Percentiles rank a stretch among this genome's conserved stretches.
Conservation (phyloP, 331 rosid genomes). For the Malus hybrid region DNA sequence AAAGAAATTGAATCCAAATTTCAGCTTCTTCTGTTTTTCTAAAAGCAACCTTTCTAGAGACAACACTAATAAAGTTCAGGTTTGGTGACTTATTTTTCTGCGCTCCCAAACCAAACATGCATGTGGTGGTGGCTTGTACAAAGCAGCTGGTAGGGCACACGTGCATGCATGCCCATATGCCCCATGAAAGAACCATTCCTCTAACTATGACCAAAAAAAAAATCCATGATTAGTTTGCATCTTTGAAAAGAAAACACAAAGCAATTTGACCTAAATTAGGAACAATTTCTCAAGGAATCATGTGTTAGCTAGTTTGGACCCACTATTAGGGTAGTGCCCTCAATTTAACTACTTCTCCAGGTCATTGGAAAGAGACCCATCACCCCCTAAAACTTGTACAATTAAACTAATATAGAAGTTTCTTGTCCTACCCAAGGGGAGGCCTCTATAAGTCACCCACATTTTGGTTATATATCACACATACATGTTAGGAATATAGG, state of each 20-base stretch:
- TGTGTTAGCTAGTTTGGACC: slow-evolving; percentile 38
- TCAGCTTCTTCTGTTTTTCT: neutral
- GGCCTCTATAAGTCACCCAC: slow-evolving; percentile 25
- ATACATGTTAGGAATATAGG: slow-evolving; percentile 8
- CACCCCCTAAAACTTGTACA: slow-evolving; percentile 10
- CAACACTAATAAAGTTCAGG: neutral
- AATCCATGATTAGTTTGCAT: slow-evolving; percentile 28
- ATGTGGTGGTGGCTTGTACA: slow-evolving; percentile 30
- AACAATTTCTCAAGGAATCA: slow-evolving; percentile 29
- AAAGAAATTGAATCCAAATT: neutral
- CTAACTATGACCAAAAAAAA: slow-evolving; percentile 22
- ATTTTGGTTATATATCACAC: slow-evolving; percentile 20
- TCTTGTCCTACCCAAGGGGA: slow-evolving; percentile 23
- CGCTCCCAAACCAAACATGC: slow-evolving; percentile 14
- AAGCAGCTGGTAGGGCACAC: slow-evolving; percentile 29
- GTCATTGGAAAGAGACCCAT: slow-evolving; percentile 25
- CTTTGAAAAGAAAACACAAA: slow-evolving; percentile 35
- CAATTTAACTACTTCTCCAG: slow-evolving; percentile 16
- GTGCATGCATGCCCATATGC: slow-evolving; percentile 13
- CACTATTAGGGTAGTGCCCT: slow-evolving; percentile 27
- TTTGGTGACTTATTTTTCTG: slow-evolving; percentile 7
- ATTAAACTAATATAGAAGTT: slow-evolving; percentile 10
- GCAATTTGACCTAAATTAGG: slow-evolving; percentile 31
- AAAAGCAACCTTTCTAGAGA: neutral
- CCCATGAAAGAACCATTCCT: slow-evolving; percentile 31